phyloP scores from a whole-genome alignment of 164 flowering plant species.

The Amborella trichopoda region DNA sequence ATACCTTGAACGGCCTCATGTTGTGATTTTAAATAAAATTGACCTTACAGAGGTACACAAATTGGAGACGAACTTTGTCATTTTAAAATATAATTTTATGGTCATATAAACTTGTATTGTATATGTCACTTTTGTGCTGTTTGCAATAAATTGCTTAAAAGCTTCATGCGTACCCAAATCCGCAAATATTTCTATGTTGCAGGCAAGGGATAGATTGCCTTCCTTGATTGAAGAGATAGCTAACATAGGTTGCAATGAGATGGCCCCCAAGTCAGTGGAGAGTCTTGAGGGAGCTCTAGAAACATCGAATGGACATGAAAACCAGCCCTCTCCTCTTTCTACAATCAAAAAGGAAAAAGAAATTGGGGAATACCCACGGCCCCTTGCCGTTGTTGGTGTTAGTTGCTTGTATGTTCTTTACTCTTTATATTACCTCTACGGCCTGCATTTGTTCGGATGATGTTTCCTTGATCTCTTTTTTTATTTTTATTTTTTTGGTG shows the following conservation, averaged over 20 bases:
- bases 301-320: slow-evolving; percentile 9
- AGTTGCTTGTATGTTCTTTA: slow-evolving; percentile 70
- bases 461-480: too few species aligned
- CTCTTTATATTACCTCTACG: background rate
- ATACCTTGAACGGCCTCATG: slow-evolving; percentile 76
- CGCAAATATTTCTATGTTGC: slow-evolving; percentile 1
- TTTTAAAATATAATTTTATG: background rate
- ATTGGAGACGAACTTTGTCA: background rate
- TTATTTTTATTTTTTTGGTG: too few species aligned
- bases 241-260: slow-evolving; percentile 38
- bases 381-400: slow-evolving; percentile 82
- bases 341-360: slow-evolving; percentile 29
- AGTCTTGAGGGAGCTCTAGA: background rate
- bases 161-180: too few species aligned
- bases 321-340: slow-evolving; percentile 10
- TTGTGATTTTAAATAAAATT: slow-evolving; percentile 89
- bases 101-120: background rate
- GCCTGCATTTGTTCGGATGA: too few species aligned
- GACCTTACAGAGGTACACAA: slow-evolving; percentile 81
- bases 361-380: slow-evolving; percentile 77
- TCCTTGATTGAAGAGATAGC: slow-evolving; percentile 53
- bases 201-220: slow-evolving; percentile 65
- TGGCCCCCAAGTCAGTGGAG: slow-evolving; percentile 7
- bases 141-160: too few species aligned
- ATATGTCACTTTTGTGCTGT: background rate